Evolutionary conservation across 1,284 basidiomycete genomes (phyloP).

Genomic region (Malassezia psittaci): DNA sequence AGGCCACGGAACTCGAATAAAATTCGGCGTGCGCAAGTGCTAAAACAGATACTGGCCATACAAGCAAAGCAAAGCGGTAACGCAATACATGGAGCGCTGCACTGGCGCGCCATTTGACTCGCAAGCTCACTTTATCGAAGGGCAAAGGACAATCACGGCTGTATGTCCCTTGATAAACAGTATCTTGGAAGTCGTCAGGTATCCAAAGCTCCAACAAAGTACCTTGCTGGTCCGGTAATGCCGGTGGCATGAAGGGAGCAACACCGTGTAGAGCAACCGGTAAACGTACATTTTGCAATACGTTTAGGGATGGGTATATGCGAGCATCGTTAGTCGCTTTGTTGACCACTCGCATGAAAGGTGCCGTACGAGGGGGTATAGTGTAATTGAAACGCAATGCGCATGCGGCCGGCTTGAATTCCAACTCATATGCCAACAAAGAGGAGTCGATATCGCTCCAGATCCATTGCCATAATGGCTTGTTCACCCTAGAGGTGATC

Average conservation of each 20-base stretch:
- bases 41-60: slow-evolving; percentile 30
- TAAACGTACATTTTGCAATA: slow-evolving; percentile 13
- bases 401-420: slow-evolving; percentile 22
- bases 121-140: slow-evolving; percentile 21
- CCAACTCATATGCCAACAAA: slow-evolving; percentile 26
- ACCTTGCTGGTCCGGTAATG: slow-evolving; percentile 12
- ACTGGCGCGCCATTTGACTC: slow-evolving; percentile 30
- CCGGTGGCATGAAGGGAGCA: slow-evolving; percentile 37
- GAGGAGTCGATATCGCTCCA: slow-evolving; percentile 23
- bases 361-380: slow-evolving; percentile 18
- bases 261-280: slow-evolving; percentile 31
- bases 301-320: slow-evolving; percentile 27
- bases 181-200: slow-evolving; percentile 18
- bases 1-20: background rate
- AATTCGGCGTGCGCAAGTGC: slow-evolving; percentile 1
- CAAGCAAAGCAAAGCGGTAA: slow-evolving; percentile 30
- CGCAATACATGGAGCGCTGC: slow-evolving; percentile 32
- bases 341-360: slow-evolving; percentile 29
- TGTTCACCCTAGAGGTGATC: background rate
- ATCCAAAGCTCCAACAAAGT: slow-evolving; percentile 28
- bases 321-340: slow-evolving; percentile 30
- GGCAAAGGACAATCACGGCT: slow-evolving; percentile 18
- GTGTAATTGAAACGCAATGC: slow-evolving; percentile 7
- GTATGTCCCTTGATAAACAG: background rate
- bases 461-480: slow-evolving; percentile 19